Evolutionary conservation across 805 yeast species (phyloP).

Genomic region (Brettanomyces sp.): DNA sequence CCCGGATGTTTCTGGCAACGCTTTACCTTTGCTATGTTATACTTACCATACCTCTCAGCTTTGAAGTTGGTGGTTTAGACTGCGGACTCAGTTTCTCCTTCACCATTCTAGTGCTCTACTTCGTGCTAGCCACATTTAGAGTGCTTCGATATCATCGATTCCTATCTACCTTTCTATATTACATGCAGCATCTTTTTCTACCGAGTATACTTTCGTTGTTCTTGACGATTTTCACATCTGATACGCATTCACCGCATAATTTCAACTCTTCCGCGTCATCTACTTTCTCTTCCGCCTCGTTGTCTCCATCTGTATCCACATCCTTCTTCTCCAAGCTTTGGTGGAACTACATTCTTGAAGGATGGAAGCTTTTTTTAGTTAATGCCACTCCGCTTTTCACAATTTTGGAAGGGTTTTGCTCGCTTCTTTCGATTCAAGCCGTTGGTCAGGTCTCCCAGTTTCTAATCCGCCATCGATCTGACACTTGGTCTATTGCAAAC

Average conservation of each 20-base stretch:
- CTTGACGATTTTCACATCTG: conserved; percentile 41
- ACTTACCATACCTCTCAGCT: conserved; percentile 82
- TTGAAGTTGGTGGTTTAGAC: conserved; percentile 83
- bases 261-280: not conserved
- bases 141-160: conserved; percentile 40
- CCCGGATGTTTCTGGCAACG: conserved; percentile 38
- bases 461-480: conserved; percentile 55
- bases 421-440: conserved; percentile 85
- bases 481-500: conserved; percentile 69
- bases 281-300: not conserved
- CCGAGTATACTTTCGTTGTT: conserved; percentile 74
- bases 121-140: conserved; percentile 63
- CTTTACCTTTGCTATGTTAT: conserved; percentile 61
- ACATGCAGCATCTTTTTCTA: conserved; percentile 71
- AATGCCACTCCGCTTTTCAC: conserved; percentile 88
- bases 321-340: conserved; percentile 17
- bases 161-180: conserved; percentile 46
- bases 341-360: conserved; percentile 35
- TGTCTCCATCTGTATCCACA: not conserved
- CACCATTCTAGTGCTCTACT: conserved; percentile 63
- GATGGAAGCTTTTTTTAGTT: conserved; percentile 65
- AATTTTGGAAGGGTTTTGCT: conserved; percentile 85
- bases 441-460: conserved; percentile 75
- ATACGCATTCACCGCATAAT: conserved; percentile 11
- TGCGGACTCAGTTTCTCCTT: conserved; percentile 84